A percentile compares a stretch with the other conserved stretches of the same genome.
phyloP scores from a whole-genome alignment of 2,329 filamentous ascomycete species.

The Anisogramma anomala region DNA sequence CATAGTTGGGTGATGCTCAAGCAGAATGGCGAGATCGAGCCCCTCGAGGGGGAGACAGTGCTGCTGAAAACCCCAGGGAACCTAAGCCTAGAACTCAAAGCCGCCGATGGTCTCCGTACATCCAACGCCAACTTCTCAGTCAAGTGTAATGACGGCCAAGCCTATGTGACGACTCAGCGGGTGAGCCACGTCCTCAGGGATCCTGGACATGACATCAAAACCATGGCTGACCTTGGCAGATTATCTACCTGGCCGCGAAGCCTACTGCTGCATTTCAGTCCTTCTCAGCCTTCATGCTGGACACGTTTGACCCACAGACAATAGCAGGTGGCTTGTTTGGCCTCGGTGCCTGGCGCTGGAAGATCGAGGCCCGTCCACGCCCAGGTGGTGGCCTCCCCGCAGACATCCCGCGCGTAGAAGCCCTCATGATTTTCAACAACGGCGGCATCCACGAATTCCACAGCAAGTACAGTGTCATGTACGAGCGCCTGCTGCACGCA shows the following conservation, averaged over 20 bases:
- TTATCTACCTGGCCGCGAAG: conserved; percentile 74
- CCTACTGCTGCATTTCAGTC: conserved; percentile 64
- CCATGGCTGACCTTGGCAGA: conserved; percentile 32
- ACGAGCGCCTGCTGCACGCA: conserved; percentile 71
- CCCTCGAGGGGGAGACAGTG: conserved; percentile 71
- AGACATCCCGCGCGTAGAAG: conserved; percentile 59
- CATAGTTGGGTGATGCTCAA: conserved; percentile 85
- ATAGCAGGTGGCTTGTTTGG: conserved; percentile 56
- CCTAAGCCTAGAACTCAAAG: conserved; percentile 64
- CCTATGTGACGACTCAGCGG: conserved; percentile 76
- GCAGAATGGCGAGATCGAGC: conserved; percentile 61
- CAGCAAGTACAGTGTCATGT: conserved; percentile 68
- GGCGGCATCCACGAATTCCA: conserved; percentile 92
- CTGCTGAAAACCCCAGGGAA: conserved; percentile 71
- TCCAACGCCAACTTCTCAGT: conserved; percentile 49
- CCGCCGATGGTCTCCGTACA: conserved; percentile 53
- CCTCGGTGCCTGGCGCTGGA: conserved; percentile 89
- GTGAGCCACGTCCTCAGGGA: conserved; percentile 37
- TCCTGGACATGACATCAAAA: not conserved
- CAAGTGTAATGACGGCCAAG: conserved; percentile 62
- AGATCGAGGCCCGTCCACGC: conserved; percentile 67
- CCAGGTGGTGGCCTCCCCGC: conserved; percentile 72
- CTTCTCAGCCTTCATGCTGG: conserved; percentile 79
- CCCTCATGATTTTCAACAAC: conserved; percentile 85
- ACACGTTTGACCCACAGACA: conserved; percentile 76